Percentiles rank a stretch among this genome's conserved stretches.
These are phyloP conservation scores for Alnus glutinosa DNA, from an alignment of 306 rosid genomes.

Conservation along the genomic window DNA sequence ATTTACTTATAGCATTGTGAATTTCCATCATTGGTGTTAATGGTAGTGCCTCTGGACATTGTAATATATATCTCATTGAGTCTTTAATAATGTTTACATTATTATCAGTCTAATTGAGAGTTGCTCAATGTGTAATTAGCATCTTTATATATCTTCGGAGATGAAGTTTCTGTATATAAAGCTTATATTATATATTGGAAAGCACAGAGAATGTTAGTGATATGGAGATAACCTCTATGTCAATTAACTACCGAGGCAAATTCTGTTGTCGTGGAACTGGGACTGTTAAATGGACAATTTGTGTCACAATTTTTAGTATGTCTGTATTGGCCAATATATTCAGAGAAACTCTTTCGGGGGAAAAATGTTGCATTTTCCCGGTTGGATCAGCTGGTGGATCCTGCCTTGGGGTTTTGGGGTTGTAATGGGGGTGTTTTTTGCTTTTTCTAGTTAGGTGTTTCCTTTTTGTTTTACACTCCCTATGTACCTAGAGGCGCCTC, in stretches of 20 bases:
- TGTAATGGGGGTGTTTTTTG: no score
- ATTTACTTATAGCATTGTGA: not conserved
- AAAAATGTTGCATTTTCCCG: not conserved
- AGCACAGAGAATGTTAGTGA: slow-evolving; percentile 1
- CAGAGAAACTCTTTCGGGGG: not conserved
- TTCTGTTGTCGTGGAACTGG: not conserved
- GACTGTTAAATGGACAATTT: not conserved
- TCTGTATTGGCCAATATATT: not conserved
- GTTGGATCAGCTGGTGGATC: no score
- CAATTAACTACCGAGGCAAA: not conserved
- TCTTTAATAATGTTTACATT: not conserved
- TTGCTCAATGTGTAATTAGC: not conserved
- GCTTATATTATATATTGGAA: not conserved
- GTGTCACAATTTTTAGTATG: not conserved
- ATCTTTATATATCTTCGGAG: not conserved
- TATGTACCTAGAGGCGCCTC: no score
- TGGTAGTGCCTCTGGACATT: not conserved
- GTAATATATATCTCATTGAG: not conserved
- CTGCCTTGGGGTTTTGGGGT: no score
- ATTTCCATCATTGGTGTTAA: not conserved
- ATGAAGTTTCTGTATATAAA: not conserved
- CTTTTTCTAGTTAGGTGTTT: no score
- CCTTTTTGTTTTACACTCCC: no score
- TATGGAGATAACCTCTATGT: not conserved
- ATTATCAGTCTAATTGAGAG: not conserved